Conservation (phyloP, 2,329 filamentous ascomycete genomes). For the Dryadomyces quercus-mongolicae region DNA sequence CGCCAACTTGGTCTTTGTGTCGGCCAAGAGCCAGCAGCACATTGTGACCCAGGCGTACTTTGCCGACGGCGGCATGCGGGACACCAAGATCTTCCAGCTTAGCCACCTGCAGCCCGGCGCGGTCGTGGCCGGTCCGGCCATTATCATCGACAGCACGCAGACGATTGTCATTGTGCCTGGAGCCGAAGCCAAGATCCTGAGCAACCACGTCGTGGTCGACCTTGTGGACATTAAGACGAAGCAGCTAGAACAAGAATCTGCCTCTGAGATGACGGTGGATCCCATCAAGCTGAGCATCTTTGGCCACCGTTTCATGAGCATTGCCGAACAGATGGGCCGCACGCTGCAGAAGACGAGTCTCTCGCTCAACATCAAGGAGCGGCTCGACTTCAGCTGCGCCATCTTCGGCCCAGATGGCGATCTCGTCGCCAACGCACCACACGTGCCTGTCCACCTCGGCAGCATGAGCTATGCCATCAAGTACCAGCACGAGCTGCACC, state of each 20-base stretch:
- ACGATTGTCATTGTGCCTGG: slow-evolving; percentile 81
- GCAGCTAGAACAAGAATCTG: slow-evolving; percentile 18
- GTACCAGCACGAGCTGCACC: slow-evolving; percentile 69
- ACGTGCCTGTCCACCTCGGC: slow-evolving; percentile 68
- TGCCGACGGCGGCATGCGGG: slow-evolving; percentile 55
- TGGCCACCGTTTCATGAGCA: slow-evolving; percentile 73
- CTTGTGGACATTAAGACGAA: slow-evolving; percentile 33
- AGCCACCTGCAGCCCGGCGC: slow-evolving; percentile 61
- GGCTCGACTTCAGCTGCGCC: slow-evolving; percentile 72
- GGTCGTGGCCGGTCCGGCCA: slow-evolving; percentile 64
- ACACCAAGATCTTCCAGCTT: slow-evolving; percentile 74
- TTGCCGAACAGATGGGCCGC: slow-evolving; percentile 74
- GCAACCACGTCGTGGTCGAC: slow-evolving; percentile 83
- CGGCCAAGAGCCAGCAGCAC: not conserved
- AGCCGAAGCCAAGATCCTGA: slow-evolving; percentile 61
- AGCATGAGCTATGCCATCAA: slow-evolving; percentile 72
- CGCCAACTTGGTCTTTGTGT: not conserved
- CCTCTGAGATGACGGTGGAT: slow-evolving; percentile 39
- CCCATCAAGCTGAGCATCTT: slow-evolving; percentile 71
- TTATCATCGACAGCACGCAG: slow-evolving; percentile 77
- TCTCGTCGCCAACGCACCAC: slow-evolving; percentile 69
- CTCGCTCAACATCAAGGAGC: slow-evolving; percentile 71
- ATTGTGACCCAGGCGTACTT: slow-evolving; percentile 63
- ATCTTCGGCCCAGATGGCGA: slow-evolving; percentile 65
- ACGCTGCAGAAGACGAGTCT: slow-evolving; percentile 71